Conservation (phyloP, 139 green algal species). For the Pseudopediastrum boryanum region DNA sequence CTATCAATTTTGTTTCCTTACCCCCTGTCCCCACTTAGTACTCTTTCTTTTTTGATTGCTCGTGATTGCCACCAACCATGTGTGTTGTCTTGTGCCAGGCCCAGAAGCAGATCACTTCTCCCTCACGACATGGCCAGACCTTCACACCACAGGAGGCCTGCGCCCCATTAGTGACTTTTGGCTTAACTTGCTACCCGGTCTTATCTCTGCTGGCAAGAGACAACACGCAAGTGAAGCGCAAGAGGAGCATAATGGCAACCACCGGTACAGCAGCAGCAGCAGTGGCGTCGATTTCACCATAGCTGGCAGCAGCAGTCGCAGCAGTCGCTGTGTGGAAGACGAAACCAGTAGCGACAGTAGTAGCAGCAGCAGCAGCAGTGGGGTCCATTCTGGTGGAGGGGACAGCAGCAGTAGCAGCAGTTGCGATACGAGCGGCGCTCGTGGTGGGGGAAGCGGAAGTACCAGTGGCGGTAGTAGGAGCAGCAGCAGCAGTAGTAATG, state of each 20-base stretch:
- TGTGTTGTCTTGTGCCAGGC: background rate
- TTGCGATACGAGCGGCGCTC: background rate
- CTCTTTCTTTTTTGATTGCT: background rate
- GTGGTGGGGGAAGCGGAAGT: background rate
- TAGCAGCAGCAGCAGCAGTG: background rate
- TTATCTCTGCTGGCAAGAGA: too few relatives aligned
- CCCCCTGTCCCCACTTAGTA: background rate
- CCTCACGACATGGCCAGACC: constrained; percentile 3
- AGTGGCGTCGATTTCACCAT: background rate
- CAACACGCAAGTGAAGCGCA: too few relatives aligned
- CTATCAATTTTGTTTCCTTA: too few relatives aligned
- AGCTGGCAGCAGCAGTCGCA: background rate
- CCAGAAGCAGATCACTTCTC: constrained; percentile 7
- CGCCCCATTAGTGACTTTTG: background rate
- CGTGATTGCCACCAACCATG: background rate
- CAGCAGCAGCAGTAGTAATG: background rate
- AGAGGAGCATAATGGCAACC: too few relatives aligned
- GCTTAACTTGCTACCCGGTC: too few relatives aligned
- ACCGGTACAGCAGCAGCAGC: too few relatives aligned
- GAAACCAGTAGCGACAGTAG: background rate
- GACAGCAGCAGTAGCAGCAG: background rate
- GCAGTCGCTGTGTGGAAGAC: background rate
- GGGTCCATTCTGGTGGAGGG: too few relatives aligned
- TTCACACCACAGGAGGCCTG: background rate
- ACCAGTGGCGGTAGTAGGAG: background rate